Evolutionary conservation across 768 basidiomycete genomes (phyloP).

Genomic region (Rhizopogon sp.): DNA sequence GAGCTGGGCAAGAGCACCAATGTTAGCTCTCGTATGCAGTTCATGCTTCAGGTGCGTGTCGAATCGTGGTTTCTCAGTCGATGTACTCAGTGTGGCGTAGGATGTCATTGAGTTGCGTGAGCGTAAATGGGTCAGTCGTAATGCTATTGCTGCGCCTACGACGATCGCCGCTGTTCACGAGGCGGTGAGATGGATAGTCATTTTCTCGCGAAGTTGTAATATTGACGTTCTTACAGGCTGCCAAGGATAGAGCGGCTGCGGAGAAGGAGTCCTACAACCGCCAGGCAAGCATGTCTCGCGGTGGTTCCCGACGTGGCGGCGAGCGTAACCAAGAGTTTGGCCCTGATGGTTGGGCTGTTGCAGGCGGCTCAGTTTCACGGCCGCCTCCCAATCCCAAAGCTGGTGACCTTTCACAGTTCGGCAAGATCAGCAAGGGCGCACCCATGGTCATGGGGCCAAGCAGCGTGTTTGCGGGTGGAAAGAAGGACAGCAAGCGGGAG

Average conservation of each 20-base stretch:
- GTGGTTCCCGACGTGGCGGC: slow-evolving; percentile 84
- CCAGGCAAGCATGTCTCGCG: slow-evolving; percentile 78
- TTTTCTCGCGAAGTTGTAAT: not conserved
- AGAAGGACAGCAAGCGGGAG: slow-evolving; percentile 66
- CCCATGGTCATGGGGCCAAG: slow-evolving; percentile 80
- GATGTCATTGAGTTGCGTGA: slow-evolving; percentile 88
- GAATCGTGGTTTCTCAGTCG: not conserved
- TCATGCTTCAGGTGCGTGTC: slow-evolving; percentile 83
- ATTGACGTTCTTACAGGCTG: slow-evolving; percentile 44
- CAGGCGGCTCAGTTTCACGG: slow-evolving; percentile 44
- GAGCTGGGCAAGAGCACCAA: slow-evolving; percentile 70
- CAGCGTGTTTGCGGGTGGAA: slow-evolving; percentile 68
- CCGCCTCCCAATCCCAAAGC: slow-evolving; percentile 61
- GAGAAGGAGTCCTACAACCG: slow-evolving; percentile 58
- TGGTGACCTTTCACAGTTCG: slow-evolving; percentile 83
- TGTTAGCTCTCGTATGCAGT: slow-evolving; percentile 84
- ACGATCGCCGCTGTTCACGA: slow-evolving; percentile 90
- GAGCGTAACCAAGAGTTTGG: slow-evolving; percentile 60
- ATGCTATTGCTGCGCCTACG: slow-evolving; percentile 69
- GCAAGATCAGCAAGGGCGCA: slow-evolving; percentile 73
- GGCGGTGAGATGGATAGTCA: slow-evolving; percentile 45
- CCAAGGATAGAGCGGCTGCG: slow-evolving; percentile 71
- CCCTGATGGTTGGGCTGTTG: slow-evolving; percentile 87
- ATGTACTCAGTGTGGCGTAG: slow-evolving; percentile 35
- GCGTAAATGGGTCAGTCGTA: slow-evolving; percentile 75